Conservation (phyloP, 441 rosid species). For the Pelargonium myrrhifolium region DNA sequence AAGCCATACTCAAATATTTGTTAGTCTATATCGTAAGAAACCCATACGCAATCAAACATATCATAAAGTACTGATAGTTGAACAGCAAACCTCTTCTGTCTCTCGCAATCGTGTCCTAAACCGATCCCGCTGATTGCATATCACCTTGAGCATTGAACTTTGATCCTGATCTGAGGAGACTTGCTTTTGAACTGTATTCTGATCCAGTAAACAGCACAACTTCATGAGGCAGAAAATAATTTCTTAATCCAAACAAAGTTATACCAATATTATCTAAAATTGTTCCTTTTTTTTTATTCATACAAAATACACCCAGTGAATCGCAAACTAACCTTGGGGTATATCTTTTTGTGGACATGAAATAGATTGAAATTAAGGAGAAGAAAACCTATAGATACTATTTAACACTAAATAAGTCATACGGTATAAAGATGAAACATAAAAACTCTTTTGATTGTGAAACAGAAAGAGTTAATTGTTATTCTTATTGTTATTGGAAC, state of each 20-base stretch:
- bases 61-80: neutral
- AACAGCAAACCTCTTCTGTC: conserved; percentile 74
- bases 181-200: conserved; percentile 68
- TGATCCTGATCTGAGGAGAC: conserved; percentile 82
- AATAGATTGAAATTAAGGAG: no score
- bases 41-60: neutral
- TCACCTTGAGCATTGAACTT: conserved; percentile 96
- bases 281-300: no score
- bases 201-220: conserved; percentile 19
- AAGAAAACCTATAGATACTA: no score
- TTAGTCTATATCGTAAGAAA: neutral
- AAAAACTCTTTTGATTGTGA: no score
- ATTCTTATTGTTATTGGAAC: no score
- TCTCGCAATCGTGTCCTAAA: conserved; percentile 78
- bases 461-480: no score
- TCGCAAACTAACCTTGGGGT: no score
- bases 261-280: neutral
- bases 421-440: no score
- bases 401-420: no score
- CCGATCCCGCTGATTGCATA: conserved; percentile 92
- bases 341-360: no score
- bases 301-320: no score
- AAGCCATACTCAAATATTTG: conserved; percentile 1
- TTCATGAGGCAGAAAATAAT: conserved; percentile 3
- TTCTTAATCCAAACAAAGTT: conserved; percentile 6